phyloP scores from a whole-genome alignment of 2,329 filamentous ascomycete species.

The Mollisia scopiformis region DNA sequence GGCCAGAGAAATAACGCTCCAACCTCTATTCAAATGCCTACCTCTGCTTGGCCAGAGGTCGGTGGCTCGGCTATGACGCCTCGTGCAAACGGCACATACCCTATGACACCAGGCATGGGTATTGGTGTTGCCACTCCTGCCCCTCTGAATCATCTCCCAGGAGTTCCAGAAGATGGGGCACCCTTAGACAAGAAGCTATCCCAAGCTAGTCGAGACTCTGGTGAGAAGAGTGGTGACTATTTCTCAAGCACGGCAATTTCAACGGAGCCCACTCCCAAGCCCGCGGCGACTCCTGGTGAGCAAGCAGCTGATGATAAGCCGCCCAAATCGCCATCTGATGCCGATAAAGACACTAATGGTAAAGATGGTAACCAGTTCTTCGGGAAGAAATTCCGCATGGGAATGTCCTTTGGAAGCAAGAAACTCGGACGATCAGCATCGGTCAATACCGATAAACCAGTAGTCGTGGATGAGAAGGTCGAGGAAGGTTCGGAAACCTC shows the following conservation, averaged over 20 bases:
- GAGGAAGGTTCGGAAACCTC: slow-evolving; percentile 61
- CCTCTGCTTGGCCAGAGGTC: slow-evolving; percentile 44
- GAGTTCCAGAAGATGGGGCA: slow-evolving; percentile 50
- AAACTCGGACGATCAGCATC: slow-evolving; percentile 75
- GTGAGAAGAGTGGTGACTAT: slow-evolving; percentile 70
- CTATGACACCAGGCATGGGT: slow-evolving; percentile 74
- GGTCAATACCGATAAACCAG: slow-evolving; percentile 71
- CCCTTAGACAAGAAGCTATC: slow-evolving; percentile 59
- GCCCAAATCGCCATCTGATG: slow-evolving; percentile 54
- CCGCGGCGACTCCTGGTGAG: slow-evolving; percentile 51
- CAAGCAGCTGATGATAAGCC: slow-evolving; percentile 44
- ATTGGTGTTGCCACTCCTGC: slow-evolving; percentile 78
- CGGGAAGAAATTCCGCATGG: slow-evolving; percentile 77
- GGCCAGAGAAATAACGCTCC: slow-evolving; percentile 61
- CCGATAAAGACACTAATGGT: slow-evolving; percentile 61
- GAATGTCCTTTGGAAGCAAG: slow-evolving; percentile 78
- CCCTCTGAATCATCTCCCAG: slow-evolving; percentile 43
- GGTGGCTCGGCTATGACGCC: slow-evolving; percentile 57
- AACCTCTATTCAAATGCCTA: slow-evolving; percentile 60
- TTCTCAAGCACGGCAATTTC: slow-evolving; percentile 66
- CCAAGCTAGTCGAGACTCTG: slow-evolving; percentile 62
- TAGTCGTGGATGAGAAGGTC: slow-evolving; percentile 74
- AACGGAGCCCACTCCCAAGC: slow-evolving; percentile 47
- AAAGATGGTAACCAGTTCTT: slow-evolving; percentile 69
- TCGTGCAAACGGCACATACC: slow-evolving; percentile 64